Base-by-base conservation (phyloP, 495 filamentous ascomycete genomes). In the Bacidia rubella region DNA sequence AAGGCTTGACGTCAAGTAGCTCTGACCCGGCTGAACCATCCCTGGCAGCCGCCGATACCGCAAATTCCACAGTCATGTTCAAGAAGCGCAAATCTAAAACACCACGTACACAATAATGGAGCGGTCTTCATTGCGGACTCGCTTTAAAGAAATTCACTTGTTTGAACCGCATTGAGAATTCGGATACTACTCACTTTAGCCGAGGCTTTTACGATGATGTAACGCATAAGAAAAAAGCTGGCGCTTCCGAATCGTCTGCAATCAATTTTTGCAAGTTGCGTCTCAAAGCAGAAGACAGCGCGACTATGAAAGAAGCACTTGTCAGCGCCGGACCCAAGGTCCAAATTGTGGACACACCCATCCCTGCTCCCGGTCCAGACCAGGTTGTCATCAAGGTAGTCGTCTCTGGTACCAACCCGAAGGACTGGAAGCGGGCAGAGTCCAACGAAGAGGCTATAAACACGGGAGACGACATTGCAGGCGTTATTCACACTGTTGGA, bases 31-130 rank as follows among this genome's bases (percentile, higher is more conserved):
- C n/a, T n/a, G n/a, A n/a, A n/a, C n/a, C n/a, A n/a, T n/a, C n/a
- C n/a, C n/a, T 35, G 7, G 29, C 7, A 5, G 15, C 29, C 29
- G 29, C 5, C 7, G 29, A 15, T 15, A 35, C 7, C 11, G 56
- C 63, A 29, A 60, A 54, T 3, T 57, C 65, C 2, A 74, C 68
- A 0, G 73, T 90, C 19, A 68, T 92, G 11, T 96, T 96, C 71
- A 96, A 94, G 69, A 94, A 94, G 68, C 79, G 90, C 56, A 95
- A 92, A 62, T 74, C 82, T 1, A 94, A 89, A 64, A 78, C 79
- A 27, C 77, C 85, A 58, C 74, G 79, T 35, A 77, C 80, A 40
- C 74, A 67, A 57, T 70, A 59, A 64, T 29, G 11, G 40, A 23
- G 11, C 21, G 43, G n/a, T n/a, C n/a, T n/a, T n/a, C n/a, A n/a